Percentiles rank a stretch among this genome's conserved stretches.
phyloP scores from a whole-genome alignment of 176 grass and related monocot species.

The Tillandsia fasciculata region DNA sequence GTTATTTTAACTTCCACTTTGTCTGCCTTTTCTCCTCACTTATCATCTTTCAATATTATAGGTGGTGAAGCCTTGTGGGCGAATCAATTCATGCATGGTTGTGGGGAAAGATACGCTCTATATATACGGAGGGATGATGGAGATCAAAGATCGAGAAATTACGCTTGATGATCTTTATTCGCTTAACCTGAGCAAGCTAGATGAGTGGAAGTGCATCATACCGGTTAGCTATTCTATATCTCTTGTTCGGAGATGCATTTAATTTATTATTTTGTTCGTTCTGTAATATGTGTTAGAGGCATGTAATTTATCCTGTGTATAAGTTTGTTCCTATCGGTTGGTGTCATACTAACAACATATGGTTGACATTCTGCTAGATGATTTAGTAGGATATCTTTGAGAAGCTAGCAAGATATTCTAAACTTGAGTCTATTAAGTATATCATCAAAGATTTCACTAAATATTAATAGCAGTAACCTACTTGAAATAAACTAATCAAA shows the following conservation, averaged over 20 bases:
- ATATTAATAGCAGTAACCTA: not conserved
- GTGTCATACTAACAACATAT: too few species aligned
- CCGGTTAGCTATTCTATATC: conserved; percentile 30
- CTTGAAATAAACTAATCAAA: not conserved
- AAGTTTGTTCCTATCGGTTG: too few species aligned
- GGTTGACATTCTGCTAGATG: not conserved
- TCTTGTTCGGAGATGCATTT: not conserved
- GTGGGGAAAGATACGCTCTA: conserved; percentile 83
- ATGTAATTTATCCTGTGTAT: too few species aligned
- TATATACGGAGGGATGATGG: conserved; percentile 96
- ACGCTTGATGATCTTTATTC: conserved; percentile 97
- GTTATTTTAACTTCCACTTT: conserved; percentile 2
- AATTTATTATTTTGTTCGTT: conserved; percentile 7
- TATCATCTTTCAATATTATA: conserved; percentile 15
- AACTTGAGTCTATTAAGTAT: not conserved
- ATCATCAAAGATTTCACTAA: not conserved
- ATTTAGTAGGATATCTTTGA: not conserved
- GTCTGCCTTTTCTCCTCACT: conserved; percentile 9
- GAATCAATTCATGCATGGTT: conserved; percentile 89
- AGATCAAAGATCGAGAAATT: conserved; percentile 93
- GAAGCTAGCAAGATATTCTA: too few species aligned
- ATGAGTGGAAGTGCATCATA: conserved; percentile 97
- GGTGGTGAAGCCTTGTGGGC: conserved; percentile 76
- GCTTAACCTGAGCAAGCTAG: conserved; percentile 93
- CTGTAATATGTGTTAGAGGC: not conserved